Percentiles rank a stretch among this genome's conserved stretches.
Evolutionary conservation across 371 early-diverging fungal genomes (phyloP).

Genomic region (Nematocida sp.): DNA sequence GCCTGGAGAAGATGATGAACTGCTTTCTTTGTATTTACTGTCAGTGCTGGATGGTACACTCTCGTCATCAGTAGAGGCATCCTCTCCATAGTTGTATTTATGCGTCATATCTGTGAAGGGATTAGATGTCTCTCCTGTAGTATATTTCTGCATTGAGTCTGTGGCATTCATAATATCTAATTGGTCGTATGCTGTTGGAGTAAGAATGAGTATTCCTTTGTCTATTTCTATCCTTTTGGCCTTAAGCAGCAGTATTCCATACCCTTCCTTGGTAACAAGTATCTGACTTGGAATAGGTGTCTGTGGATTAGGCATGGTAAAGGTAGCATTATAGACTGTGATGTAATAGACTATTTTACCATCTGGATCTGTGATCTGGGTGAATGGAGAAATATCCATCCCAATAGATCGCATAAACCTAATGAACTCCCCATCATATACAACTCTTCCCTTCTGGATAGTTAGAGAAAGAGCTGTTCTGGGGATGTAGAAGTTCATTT

Average conservation of each 20-base stretch:
- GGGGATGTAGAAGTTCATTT: slow-evolving; percentile 59
- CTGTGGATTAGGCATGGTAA: slow-evolving; percentile 28
- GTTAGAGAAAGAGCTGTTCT: slow-evolving; percentile 53
- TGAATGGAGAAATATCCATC: background rate
- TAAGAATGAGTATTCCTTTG: slow-evolving; percentile 24
- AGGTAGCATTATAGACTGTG: slow-evolving; percentile 5
- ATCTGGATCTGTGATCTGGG: slow-evolving; percentile 6
- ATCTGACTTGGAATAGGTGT: slow-evolving; percentile 46
- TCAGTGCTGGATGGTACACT: background rate
- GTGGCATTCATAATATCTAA: background rate
- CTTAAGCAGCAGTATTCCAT: background rate
- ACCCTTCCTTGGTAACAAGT: slow-evolving; percentile 33
- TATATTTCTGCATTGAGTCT: slow-evolving; percentile 8
- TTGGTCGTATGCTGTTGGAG: background rate
- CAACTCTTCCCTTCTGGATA: slow-evolving; percentile 53
- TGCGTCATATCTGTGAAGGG: background rate
- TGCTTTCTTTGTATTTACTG: background rate
- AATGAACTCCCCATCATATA: slow-evolving; percentile 11
- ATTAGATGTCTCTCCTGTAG: slow-evolving; percentile 3
- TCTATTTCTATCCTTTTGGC: slow-evolving; percentile 39
- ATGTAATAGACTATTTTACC: slow-evolving; percentile 31
- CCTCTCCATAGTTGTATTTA: background rate
- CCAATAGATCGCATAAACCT: background rate
- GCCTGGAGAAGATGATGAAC: background rate
- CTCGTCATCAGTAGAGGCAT: background rate